Evolutionary conservation across 345 rosid species (phyloP).

Genomic region (Eucalyptus grandis): DNA sequence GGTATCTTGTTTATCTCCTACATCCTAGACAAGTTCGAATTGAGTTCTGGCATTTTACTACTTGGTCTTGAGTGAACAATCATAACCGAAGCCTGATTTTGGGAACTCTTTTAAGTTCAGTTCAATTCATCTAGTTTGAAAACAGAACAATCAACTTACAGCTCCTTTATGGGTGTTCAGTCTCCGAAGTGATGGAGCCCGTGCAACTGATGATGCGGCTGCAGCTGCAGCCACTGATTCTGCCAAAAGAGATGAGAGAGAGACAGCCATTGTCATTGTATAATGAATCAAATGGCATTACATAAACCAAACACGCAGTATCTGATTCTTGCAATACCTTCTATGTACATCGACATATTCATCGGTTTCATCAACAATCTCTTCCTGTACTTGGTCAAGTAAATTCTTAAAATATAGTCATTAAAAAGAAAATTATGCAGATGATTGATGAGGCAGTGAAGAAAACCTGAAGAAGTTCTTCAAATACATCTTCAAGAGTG

Average conservation of each 20-base stretch:
- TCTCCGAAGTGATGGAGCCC: slow-evolving; percentile 78
- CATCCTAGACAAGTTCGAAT: neutral
- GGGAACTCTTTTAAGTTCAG: neutral
- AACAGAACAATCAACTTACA: slow-evolving; percentile 15
- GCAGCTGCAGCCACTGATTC: slow-evolving; percentile 97
- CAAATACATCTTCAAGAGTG: slow-evolving; percentile 95
- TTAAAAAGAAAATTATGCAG: neutral
- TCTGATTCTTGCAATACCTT: slow-evolving; percentile 24
- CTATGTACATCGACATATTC: slow-evolving; percentile 94
- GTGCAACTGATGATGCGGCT: slow-evolving; percentile 82
- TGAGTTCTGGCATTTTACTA: neutral
- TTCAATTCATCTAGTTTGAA: neutral
- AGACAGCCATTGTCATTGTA: neutral
- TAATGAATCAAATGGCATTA: neutral
- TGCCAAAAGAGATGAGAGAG: slow-evolving; percentile 7
- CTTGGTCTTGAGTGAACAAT: neutral
- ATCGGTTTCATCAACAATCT: slow-evolving; percentile 98
- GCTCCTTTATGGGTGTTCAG: slow-evolving; percentile 40
- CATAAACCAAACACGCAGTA: neutral
- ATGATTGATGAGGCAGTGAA: neutral
- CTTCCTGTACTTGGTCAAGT: slow-evolving; percentile 34
- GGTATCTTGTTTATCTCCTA: neutral
- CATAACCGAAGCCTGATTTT: neutral
- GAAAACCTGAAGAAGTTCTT: slow-evolving; percentile 78
- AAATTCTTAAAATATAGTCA: neutral